Evolutionary conservation across 2,329 filamentous ascomycete species (phyloP).

Genomic region (Xylariaceae sp.): DNA sequence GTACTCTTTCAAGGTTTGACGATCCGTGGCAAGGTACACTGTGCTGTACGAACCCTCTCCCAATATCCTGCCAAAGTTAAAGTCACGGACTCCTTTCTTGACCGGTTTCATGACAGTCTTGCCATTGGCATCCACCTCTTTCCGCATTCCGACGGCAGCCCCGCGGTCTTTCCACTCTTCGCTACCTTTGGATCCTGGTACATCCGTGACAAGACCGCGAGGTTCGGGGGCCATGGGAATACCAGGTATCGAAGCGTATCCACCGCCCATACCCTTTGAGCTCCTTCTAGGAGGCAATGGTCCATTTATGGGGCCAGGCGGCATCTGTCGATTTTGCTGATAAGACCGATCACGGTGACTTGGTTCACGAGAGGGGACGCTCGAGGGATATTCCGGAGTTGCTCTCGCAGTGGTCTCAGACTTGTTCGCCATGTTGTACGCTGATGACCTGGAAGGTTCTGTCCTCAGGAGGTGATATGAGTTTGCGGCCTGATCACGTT

Average conservation of each 20-base stretch:
- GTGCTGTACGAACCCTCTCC: conserved; percentile 98
- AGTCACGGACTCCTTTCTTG: conserved; percentile 97
- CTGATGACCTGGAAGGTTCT: conserved; percentile 55
- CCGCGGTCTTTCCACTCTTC: conserved; percentile 97
- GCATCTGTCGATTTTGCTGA: conserved; percentile 53
- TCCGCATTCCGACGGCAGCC: conserved; percentile 76
- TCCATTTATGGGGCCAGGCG: conserved; percentile 46
- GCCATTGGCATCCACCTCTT: conserved; percentile 81
- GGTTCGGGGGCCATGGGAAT: conserved; percentile 34
- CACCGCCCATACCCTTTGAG: conserved; percentile 66
- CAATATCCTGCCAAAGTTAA: conserved; percentile 83
- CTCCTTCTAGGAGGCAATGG: conserved; percentile 70
- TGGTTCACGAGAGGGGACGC: conserved; percentile 61
- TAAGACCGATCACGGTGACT: conserved; percentile 68
- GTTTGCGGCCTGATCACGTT: conserved; percentile 31
- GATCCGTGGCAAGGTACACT: conserved; percentile 86
- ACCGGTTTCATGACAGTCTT: conserved; percentile 77
- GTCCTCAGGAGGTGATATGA: conserved; percentile 44
- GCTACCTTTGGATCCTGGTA: conserved; percentile 52
- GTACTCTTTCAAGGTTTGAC: conserved; percentile 91
- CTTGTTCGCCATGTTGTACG: conserved; percentile 51
- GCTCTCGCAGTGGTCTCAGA: conserved; percentile 55
- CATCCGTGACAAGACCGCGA: conserved; percentile 32
- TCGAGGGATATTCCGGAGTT: conserved; percentile 53
- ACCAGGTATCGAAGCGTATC: conserved; percentile 42